Conservation (phyloP, 805 yeast species). For the Yamadazyma insecticola region DNA sequence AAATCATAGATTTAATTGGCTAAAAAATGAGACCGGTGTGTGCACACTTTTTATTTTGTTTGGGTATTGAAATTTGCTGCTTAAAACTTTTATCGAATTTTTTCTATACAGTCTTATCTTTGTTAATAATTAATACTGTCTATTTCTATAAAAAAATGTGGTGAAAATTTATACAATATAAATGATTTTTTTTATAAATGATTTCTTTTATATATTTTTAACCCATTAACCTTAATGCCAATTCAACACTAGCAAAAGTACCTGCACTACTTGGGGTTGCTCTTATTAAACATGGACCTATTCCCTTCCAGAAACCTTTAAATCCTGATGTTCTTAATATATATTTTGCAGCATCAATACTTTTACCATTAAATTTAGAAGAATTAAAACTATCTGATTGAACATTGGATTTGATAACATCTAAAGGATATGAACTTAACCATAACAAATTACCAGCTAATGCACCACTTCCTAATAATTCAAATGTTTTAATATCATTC, state of each 20-base stretch:
- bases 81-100: too few relatives aligned
- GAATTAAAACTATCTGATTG: constrained; percentile 48
- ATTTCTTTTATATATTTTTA: too few relatives aligned
- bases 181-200: too few relatives aligned
- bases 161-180: too few relatives aligned
- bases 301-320: constrained; percentile 59
- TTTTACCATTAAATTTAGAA: constrained; percentile 41
- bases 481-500: constrained; percentile 49
- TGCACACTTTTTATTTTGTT: too few relatives aligned
- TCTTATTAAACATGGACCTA: constrained; percentile 53
- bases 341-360: constrained; percentile 28
- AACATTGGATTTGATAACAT: constrained; percentile 46
- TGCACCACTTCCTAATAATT: constrained; percentile 56
- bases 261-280: constrained; percentile 70
- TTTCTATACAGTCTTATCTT: too few relatives aligned
- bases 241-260: constrained; percentile 73
- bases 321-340: constrained; percentile 42
- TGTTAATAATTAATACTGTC: too few relatives aligned
- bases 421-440: constrained; percentile 52
- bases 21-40: too few relatives aligned
- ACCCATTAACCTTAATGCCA: constrained; percentile 54
- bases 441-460: constrained; percentile 66
- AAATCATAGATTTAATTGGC: too few relatives aligned
- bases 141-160: too few relatives aligned
- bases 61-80: too few relatives aligned